Conservation (phyloP, 352 stramenopile genomes). For the Globisporangium takayamanum region DNA sequence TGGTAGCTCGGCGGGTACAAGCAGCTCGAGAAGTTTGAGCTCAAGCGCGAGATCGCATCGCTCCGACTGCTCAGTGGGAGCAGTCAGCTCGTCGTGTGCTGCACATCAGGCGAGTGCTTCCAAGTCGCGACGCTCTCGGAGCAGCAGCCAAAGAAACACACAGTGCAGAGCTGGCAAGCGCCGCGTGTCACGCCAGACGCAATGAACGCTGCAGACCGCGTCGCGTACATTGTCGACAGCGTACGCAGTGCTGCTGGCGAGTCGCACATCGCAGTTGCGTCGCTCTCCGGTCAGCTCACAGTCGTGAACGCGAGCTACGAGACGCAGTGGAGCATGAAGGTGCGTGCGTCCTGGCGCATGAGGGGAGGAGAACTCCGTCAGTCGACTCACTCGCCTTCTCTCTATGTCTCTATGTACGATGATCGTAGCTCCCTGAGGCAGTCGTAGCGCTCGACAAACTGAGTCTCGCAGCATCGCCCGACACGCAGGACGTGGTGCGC, state of each 20-base stretch:
- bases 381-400: too few species aligned
- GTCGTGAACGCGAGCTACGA: conserved; percentile 31
- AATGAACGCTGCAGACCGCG: conserved; percentile 14
- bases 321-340: conserved; percentile 42
- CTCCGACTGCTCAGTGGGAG: conserved; percentile 26
- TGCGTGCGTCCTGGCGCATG: conserved; percentile 12
- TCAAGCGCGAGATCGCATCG: conserved; percentile 54
- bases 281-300: conserved; percentile 29
- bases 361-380: background rate
- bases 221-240: conserved; percentile 40
- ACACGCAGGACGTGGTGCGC: conserved; percentile 5
- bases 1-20: conserved; percentile 40
- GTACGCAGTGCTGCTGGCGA: conserved; percentile 18
- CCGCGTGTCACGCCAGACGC: conserved; percentile 9
- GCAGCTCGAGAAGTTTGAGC: conserved; percentile 43
- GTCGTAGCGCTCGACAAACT: conserved; percentile 48
- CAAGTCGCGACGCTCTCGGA: conserved; percentile 19
- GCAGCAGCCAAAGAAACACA: conserved; percentile 16
- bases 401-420: background rate
- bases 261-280: conserved; percentile 28
- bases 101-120: conserved; percentile 50
- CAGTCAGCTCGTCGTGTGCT: conserved; percentile 33
- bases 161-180: conserved; percentile 26
- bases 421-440: conserved; percentile 37
- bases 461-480: background rate